Evolutionary conservation across 1,139 yeast species (phyloP), one percentile per base, ranked within the genome.

Genomic region (Protomyces inundatus): DNA sequence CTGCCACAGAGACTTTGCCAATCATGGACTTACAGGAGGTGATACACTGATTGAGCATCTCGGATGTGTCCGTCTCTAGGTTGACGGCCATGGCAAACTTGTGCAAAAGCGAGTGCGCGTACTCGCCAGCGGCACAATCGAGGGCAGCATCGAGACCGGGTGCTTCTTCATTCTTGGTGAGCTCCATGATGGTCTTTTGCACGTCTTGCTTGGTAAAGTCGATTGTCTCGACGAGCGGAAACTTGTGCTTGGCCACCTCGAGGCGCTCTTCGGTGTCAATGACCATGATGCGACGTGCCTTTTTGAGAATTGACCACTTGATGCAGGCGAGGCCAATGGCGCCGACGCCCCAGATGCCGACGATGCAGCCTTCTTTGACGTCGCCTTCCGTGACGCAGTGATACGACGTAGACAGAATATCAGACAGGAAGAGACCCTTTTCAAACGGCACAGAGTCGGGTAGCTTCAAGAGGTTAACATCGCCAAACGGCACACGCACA

Each of bases 291-390:
- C 62, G 42, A 23, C 40, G 35, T 0, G 67, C 67, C 16, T 66
- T 66, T 35, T 42, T 39, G 35, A 64, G 39, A 42, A 39, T 37
- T n/a, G 60, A 56, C 66, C 66, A 63, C 16, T 61, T 60, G 46
- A 64, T 66, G 30, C 61, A 55, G 33, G 36, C 51, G 36, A 64
- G 37, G 3, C 83, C 83, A 54, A 80, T 79, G 4, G 82, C 81
- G 3, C 62, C 62, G 33, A 77, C 71, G 51, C 83, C 83, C 55
- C 80, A 80, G 70, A 80, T 75, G 4, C 82, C 83, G 32, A 80
- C 80, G 16, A 74, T 67, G 66, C 79, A 81, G 64, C 79, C 64
- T 46, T 79, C 62, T 75, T 71, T 59, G 54, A 80, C 64, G 14
- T 55, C 60, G 7, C 64, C 62, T 33, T 60, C 58, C 34, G 16